Percentiles rank a stretch among this genome's conserved stretches.
phyloP scores from a whole-genome alignment of 257 asterid genomes.

The Prunella vulgaris region DNA sequence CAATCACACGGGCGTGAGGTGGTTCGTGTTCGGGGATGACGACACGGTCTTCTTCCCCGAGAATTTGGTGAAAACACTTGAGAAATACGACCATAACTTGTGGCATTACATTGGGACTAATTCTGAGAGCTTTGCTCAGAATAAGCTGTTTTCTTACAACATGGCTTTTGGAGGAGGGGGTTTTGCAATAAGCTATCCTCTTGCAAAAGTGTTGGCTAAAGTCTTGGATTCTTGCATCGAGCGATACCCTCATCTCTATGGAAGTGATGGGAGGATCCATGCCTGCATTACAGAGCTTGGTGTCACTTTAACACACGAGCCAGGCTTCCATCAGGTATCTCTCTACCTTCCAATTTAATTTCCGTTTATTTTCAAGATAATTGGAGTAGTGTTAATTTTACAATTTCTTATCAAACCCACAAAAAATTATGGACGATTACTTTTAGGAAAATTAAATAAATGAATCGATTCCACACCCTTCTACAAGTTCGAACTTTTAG shows the following conservation, averaged over 20 bases:
- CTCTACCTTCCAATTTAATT: too few relatives aligned
- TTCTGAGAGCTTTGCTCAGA: slow-evolving; percentile 60
- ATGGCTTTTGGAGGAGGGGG: slow-evolving; percentile 97
- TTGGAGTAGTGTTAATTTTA: too few relatives aligned
- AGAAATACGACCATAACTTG: slow-evolving; percentile 66
- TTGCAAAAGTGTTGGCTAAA: slow-evolving; percentile 56
- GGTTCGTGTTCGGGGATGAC: slow-evolving; percentile 93
- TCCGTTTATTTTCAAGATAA: background rate
- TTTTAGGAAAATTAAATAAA: too few relatives aligned
- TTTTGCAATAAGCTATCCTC: slow-evolving; percentile 82
- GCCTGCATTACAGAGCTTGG: slow-evolving; percentile 81
- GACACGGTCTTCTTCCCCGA: slow-evolving; percentile 78
- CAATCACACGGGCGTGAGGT: slow-evolving; percentile 53
- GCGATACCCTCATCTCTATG: slow-evolving; percentile 63
- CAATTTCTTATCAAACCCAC: too few relatives aligned
- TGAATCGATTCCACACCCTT: too few relatives aligned
- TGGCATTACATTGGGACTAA: slow-evolving; percentile 77
- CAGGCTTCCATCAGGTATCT: slow-evolving; percentile 94
- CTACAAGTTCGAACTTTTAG: too few relatives aligned
- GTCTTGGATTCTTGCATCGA: slow-evolving; percentile 63
- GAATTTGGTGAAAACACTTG: slow-evolving; percentile 66
- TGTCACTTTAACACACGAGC: slow-evolving; percentile 58
- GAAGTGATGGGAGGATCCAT: slow-evolving; percentile 69
- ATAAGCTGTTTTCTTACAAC: slow-evolving; percentile 45
- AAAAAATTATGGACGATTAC: too few relatives aligned